Base-by-base conservation (phyloP, 2,329 filamentous ascomycete species). In the Didymella exigua region DNA sequence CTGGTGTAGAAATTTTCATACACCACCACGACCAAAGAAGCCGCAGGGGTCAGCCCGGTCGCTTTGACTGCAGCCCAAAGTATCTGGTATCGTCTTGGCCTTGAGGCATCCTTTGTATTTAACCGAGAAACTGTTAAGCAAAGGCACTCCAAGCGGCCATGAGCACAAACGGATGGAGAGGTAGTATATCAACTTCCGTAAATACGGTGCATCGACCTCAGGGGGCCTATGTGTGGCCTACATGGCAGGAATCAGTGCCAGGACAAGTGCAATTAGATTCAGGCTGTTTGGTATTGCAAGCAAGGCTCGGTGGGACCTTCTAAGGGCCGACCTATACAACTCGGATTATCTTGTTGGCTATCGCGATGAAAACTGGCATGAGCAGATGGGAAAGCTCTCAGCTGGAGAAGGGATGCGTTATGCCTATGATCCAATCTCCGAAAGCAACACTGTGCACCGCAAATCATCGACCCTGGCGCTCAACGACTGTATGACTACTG, bases 11-110 rank as follows among this genome's bases (percentile, higher is more conserved):
- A 52, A 1, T 51, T 80, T 0, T 76, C 77, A 0, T 65, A 67
- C 0, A 14, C 19, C 1, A 27, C 79, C n/a, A 54, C 63, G 0
- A 54, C 73, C 2, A 74, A 79, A 38, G 63, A 71, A n/a, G 78
- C 77, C 1, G 73, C 76, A 0, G 62, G 71, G 0, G 65, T 80
- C 2, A 79, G 73, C 45, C 61, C 79, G 44, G 78, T 77, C 13
- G 77, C 67, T 4, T 53, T 81, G 14, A 80, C 78, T 0, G 78
- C 77, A 3, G 78, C 78, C 0, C 78, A 81, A 49, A 74, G 66
- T 0, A 33, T 80, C 3, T 80, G 74, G 43, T 62, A 61, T 18
- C 70, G 79, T 0, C 62, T 81, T 4, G 72, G 69, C 0, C 49
- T 80, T 2, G 58, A 61, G 0, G 57, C 67, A 1, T 76, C 78